These are phyloP conservation scores for Phoenix roebelenii DNA, from an alignment of 176 grass and related monocot genomes.

Conservation along the genomic window DNA sequence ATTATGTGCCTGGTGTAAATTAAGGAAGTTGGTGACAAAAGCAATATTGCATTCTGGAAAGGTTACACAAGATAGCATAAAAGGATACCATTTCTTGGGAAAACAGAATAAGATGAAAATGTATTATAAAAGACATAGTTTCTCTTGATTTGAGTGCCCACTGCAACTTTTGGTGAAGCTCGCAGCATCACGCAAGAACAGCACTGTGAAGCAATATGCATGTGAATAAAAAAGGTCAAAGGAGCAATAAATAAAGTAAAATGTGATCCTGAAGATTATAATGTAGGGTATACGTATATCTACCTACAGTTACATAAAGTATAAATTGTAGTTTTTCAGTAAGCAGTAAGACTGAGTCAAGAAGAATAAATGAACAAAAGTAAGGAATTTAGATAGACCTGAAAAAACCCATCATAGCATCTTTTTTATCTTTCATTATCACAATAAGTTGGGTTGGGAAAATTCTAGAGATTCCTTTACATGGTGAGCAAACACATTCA, in stretches of 20 bases:
- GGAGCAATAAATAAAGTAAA: constrained; percentile 9
- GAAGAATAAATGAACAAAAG: too few relatives aligned
- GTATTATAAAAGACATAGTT: constrained; percentile 40
- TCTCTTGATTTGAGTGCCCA: constrained; percentile 41
- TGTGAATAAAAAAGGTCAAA: constrained; percentile 14
- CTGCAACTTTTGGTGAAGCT: constrained; percentile 26
- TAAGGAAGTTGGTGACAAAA: not conserved
- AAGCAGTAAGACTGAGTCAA: too few relatives aligned
- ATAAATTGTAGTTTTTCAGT: too few relatives aligned
- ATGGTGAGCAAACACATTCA: too few relatives aligned
- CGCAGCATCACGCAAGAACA: constrained; percentile 42
- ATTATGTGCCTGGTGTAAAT: not conserved
- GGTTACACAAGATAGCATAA: not conserved
- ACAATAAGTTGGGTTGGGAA: too few relatives aligned
- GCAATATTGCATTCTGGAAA: too few relatives aligned
- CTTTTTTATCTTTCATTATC: too few relatives aligned
- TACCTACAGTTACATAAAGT: not conserved
- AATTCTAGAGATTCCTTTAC: too few relatives aligned
- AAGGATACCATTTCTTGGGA: constrained; percentile 55
- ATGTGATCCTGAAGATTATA: not conserved
- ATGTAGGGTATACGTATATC: not conserved
- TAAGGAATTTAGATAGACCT: too few relatives aligned
- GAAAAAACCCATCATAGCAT: too few relatives aligned
- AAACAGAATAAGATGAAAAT: constrained; percentile 31
- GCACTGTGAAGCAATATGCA: constrained; percentile 37